Conservation (phyloP, 129 eudicot species). For the Ambrosia trifida region DNA sequence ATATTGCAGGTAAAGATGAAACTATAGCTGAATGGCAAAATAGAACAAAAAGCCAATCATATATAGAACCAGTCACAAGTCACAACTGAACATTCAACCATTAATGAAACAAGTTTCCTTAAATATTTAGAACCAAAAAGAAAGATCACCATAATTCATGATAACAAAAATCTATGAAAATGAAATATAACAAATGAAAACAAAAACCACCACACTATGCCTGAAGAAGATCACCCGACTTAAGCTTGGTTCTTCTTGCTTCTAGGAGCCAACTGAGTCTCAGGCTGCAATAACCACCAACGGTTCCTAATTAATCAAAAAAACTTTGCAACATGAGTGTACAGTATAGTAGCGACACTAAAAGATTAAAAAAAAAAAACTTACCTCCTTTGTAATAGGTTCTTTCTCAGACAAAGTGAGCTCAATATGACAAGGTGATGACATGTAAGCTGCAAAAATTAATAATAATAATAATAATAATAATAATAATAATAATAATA, state of each 20-base stretch:
- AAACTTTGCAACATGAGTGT: background rate
- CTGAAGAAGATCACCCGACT: slow-evolving; percentile 17
- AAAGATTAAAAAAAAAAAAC: background rate
- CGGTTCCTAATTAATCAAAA: background rate
- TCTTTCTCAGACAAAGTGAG: slow-evolving; percentile 42
- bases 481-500: no score
- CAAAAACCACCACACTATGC: background rate
- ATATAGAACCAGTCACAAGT: background rate
- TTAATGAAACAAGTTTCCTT: slow-evolving; percentile 4
- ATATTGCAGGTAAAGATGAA: no score
- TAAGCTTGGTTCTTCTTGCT: slow-evolving; percentile 45
- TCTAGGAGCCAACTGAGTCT: slow-evolving; percentile 58
- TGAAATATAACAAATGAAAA: background rate
- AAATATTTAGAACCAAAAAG: background rate
- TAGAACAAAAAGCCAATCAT: no score
- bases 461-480: no score
- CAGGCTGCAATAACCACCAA: slow-evolving; percentile 37
- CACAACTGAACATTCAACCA: background rate
- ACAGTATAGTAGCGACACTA: background rate
- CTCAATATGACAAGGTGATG: slow-evolving; percentile 45
- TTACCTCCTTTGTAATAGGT: slow-evolving; percentile 40
- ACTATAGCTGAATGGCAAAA: no score
- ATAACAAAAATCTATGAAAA: background rate
- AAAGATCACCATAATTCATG: background rate
- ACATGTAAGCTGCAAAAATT: slow-evolving; percentile 45